A percentile compares a stretch with the other conserved stretches of the same genome.
Conservation (phyloP, 2,329 filamentous ascomycete species). For the Fusarium nodosum region DNA sequence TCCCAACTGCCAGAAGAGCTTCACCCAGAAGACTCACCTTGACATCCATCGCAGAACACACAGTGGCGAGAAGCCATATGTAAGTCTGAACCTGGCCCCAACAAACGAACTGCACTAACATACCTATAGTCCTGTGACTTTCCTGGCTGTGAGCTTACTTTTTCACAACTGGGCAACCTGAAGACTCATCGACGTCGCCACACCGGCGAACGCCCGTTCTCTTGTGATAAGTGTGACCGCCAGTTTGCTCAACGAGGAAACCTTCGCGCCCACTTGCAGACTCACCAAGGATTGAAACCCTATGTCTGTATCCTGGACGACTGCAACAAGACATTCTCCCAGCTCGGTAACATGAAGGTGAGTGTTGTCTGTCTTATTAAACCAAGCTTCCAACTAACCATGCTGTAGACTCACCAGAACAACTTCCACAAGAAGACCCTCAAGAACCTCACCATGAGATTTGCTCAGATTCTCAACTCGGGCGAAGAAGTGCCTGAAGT, state of each 20-base stretch:
- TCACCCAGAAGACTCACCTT: conserved; percentile 92
- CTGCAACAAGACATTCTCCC: conserved; percentile 90
- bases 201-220: conserved; percentile 87
- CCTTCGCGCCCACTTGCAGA: conserved; percentile 84
- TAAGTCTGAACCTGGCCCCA: conserved; percentile 63
- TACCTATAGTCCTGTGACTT: conserved; percentile 75
- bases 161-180: conserved; percentile 91
- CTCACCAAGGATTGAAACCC: conserved; percentile 81
- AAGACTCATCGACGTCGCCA: conserved; percentile 93
- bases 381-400: conserved; percentile 16
- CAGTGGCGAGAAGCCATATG: conserved; percentile 90
- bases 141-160: conserved; percentile 79
- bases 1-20: conserved; percentile 82
- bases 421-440: conserved; percentile 88
- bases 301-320: conserved; percentile 85
- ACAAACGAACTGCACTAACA: conserved; percentile 40
- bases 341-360: conserved; percentile 93
- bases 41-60: conserved; percentile 91
- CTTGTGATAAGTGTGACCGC: conserved; percentile 84
- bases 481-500: conserved; percentile 67
- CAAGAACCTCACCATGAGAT: conserved; percentile 76
- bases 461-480: conserved; percentile 72
- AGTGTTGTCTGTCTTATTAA: conserved; percentile 19
- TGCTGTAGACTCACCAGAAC: conserved; percentile 84
- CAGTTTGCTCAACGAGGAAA: conserved; percentile 89